Conservation (phyloP, 208 protist genomes). For the Herpetomonas samuelpessoai region DNA sequence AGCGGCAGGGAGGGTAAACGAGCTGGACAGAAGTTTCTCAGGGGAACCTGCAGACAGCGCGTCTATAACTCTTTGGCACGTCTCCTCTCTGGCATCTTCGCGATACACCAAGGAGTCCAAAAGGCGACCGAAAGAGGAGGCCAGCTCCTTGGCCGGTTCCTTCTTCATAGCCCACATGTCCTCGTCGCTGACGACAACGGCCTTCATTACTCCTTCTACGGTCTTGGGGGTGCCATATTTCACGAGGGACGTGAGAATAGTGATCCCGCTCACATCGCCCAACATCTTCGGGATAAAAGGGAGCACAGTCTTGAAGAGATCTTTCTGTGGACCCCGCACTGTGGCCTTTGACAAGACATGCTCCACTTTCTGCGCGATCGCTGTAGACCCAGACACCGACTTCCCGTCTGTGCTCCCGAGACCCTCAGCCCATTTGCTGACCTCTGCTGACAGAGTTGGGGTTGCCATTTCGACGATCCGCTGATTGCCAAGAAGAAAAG, state of each 20-base stretch:
- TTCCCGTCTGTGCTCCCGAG: slow-evolving; percentile 49
- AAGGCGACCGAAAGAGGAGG: slow-evolving; percentile 34
- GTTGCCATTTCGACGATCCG: neutral
- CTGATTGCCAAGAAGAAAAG: neutral
- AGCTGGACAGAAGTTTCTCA: slow-evolving; percentile 23
- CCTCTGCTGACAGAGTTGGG: slow-evolving; percentile 38
- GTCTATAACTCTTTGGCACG: slow-evolving; percentile 33
- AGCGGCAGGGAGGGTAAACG: slow-evolving; percentile 55
- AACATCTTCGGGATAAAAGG: slow-evolving; percentile 52
- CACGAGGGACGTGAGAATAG: slow-evolving; percentile 70
- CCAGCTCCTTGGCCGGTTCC: slow-evolving; percentile 24
- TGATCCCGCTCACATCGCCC: slow-evolving; percentile 31
- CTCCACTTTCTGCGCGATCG: slow-evolving; percentile 72
- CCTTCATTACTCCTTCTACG: slow-evolving; percentile 40
- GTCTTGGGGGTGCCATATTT: slow-evolving; percentile 68
- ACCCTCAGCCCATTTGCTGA: slow-evolving; percentile 57
- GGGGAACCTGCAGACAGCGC: slow-evolving; percentile 22
- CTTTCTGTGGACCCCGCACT: slow-evolving; percentile 62
- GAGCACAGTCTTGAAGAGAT: slow-evolving; percentile 48
- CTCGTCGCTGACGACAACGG: slow-evolving; percentile 23
- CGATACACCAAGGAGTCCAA: slow-evolving; percentile 77
- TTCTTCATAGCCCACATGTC: slow-evolving; percentile 37
- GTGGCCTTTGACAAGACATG: slow-evolving; percentile 67
- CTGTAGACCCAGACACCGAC: too few relatives aligned
- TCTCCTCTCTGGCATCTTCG: slow-evolving; percentile 54